Base-by-base conservation (phyloP, 331 rosid genomes). In the Rhamnella rubrinervis region DNA sequence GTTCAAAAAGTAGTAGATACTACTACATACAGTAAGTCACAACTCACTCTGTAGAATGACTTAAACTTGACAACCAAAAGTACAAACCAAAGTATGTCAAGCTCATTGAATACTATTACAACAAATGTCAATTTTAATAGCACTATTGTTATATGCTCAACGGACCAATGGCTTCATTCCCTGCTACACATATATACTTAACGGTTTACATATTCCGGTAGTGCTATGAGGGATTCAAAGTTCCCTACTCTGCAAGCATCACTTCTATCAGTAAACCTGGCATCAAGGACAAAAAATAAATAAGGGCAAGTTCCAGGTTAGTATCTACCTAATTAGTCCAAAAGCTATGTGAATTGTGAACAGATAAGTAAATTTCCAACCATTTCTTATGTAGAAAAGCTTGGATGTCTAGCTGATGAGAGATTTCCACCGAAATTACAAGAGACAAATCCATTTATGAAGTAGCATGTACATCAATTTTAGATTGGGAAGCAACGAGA, bases 131-230 rank as follows among this genome's bases (percentile, higher is more conserved):
- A 61, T 44, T 41, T 31, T n/a, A 20, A 56, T 25, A 66, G 59
- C 73, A 41, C 65, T 77, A 61, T 66, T 66, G 19, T 9, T 44
- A 71, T 63, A 59, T 52, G 70, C 70, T 71, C 68, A 44, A 61
- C 82, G 82, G 82, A 77, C 82, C 82, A 71, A 71, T 31, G 57
- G 77, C 82, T 77, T 77, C 82, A 77, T 77, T 72, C 82, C 82
- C 73, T 31, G 26, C 77, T 28, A 59, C 18, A 37, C 66, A 52
- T 7, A 25, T 44, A 11, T 40, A 59, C 63, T 61, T 53, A 77
- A 2, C 73, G 14, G 62, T 53, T 61, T 37, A 21, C 55, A 66
- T 39, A 41, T n/a, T 72, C 66, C 68, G 18, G 68, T 17, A 68
- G 74, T 55, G 73, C 64, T 8, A 11, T 8, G 23, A 53, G 37